Conservation (phyloP, 2,329 filamentous ascomycete species). For the Aureobasidium melanogenum region DNA sequence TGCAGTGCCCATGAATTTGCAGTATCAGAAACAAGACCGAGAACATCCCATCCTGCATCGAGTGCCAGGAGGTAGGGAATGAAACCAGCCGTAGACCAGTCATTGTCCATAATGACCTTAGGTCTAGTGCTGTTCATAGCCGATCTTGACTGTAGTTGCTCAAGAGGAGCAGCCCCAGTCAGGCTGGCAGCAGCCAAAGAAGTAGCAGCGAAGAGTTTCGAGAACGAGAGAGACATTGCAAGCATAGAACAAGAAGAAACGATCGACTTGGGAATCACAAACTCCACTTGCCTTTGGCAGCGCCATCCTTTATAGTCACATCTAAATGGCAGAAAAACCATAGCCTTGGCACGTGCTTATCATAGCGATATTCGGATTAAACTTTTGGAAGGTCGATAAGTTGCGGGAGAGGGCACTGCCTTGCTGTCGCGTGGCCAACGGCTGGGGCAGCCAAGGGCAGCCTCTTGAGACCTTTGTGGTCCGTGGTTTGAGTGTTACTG, state of each 20-base stretch:
- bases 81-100: conserved; percentile 36
- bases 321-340: background rate
- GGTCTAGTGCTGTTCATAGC: background rate
- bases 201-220: background rate
- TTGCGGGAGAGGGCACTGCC: background rate
- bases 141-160: background rate
- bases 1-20: conserved; percentile 40
- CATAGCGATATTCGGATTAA: background rate
- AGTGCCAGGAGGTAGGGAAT: conserved; percentile 38
- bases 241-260: background rate
- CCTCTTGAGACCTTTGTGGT: background rate
- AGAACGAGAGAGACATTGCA: conserved; percentile 6
- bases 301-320: background rate
- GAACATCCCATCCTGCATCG: conserved; percentile 36
- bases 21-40: conserved; percentile 35
- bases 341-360: conserved; percentile 5
- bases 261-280: background rate
- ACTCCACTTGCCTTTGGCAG: background rate
- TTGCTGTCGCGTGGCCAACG: background rate
- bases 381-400: conserved; percentile 1
- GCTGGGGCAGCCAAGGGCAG: background rate
- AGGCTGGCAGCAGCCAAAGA: conserved; percentile 4
- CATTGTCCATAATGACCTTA: conserved; percentile 39
- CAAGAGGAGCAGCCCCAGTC: conserved; percentile 1
- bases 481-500: background rate